Evolutionary conservation across 2,329 filamentous ascomycete genomes (phyloP).

Genomic region (Neopestalotiopsis sp.): DNA sequence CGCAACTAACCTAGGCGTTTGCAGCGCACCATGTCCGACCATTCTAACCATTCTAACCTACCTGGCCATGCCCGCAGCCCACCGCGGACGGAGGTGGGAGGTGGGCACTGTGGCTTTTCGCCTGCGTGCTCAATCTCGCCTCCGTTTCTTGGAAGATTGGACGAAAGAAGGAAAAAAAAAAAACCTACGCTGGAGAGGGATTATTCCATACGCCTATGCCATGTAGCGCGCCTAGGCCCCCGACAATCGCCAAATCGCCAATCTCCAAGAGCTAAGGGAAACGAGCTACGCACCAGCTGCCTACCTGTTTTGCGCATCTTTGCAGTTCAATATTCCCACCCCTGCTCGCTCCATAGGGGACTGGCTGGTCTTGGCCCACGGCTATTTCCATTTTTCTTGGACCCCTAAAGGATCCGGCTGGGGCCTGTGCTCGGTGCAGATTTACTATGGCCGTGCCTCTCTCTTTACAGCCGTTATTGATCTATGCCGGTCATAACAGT

Average conservation of each 20-base stretch:
- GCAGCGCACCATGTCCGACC: background rate
- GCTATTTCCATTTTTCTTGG: background rate
- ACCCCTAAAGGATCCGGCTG: background rate
- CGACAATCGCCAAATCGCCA: background rate
- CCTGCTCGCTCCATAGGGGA: background rate
- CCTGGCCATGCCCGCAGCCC: background rate
- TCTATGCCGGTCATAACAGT: too few relatives aligned
- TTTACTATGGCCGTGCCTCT: too few relatives aligned
- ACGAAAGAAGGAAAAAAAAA: background rate
- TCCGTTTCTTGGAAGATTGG: background rate
- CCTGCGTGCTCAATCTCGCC: slow-evolving; percentile 1
- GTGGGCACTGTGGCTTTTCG: slow-evolving; percentile 3
- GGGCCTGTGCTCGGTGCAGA: background rate
- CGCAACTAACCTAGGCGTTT: background rate
- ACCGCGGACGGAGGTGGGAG: background rate
- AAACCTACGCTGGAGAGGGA: background rate
- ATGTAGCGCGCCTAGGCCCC: background rate
- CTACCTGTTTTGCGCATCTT: background rate
- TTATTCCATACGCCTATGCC: background rate
- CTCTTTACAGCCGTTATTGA: too few relatives aligned
- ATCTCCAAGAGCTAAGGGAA: slow-evolving; percentile 1
- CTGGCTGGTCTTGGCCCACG: background rate
- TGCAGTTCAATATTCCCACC: background rate
- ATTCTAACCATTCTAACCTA: background rate
- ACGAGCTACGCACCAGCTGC: background rate